These are phyloP conservation scores for Sporothrix humicola DNA, from an alignment of 2,329 filamentous ascomycete genomes.

Conservation along the genomic window DNA sequence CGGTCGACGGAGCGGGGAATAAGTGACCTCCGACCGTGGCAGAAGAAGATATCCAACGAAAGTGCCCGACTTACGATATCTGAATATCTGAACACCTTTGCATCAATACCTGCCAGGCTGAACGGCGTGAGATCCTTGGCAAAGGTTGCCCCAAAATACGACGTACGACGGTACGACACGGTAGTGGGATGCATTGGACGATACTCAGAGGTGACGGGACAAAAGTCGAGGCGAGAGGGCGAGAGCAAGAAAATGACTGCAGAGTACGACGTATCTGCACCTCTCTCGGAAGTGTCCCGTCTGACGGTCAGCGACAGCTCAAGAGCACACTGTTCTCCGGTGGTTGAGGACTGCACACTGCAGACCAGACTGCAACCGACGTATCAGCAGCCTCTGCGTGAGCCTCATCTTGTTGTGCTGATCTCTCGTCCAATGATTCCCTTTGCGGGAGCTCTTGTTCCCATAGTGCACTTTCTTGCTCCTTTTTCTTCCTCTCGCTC, in stretches of 20 bases:
- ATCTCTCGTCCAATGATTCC: slow-evolving; percentile 11
- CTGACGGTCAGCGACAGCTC: neutral
- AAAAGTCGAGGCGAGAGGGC: neutral
- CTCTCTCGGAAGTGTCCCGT: neutral
- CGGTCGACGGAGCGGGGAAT: neutral
- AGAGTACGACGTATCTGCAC: too few species aligned
- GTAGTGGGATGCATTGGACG: too few species aligned
- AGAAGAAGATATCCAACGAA: neutral
- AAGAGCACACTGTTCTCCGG: too few species aligned
- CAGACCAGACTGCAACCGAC: neutral
- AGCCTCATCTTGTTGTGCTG: slow-evolving; percentile 12
- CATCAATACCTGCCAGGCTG: too few species aligned
- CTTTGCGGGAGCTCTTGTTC: neutral
- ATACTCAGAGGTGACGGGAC: too few species aligned
- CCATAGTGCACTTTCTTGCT: neutral
- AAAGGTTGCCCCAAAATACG: too few species aligned
- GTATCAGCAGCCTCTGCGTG: neutral
- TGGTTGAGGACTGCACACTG: too few species aligned
- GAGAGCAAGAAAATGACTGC: neutral
- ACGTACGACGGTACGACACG: too few species aligned
- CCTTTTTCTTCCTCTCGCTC: neutral
- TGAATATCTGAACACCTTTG: too few species aligned
- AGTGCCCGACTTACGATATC: neutral
- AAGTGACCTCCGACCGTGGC: neutral
- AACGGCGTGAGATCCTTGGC: too few species aligned